phyloP scores from a whole-genome alignment of 257 asterid genomes.

The Oldenlandia corymbosa region DNA sequence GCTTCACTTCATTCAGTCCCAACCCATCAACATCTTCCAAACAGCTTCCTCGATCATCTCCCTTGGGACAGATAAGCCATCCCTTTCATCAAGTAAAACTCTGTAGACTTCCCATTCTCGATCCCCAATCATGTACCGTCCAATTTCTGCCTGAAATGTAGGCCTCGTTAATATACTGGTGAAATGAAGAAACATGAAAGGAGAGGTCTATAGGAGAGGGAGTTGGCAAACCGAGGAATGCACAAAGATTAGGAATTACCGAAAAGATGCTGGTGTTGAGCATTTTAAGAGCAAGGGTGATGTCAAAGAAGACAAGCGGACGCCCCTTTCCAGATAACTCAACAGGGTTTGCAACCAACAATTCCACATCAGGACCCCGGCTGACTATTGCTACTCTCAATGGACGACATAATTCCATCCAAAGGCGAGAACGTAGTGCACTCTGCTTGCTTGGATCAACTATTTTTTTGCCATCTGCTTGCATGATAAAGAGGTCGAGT shows the following conservation, averaged over 20 bases:
- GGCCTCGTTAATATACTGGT: conserved; percentile 1
- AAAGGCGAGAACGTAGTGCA: conserved; percentile 49
- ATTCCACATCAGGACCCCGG: conserved; percentile 89
- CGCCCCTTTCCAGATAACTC: conserved; percentile 90
- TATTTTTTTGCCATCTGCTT: conserved; percentile 82
- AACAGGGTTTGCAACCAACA: conserved; percentile 76
- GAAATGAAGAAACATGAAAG: background rate
- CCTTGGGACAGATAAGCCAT: conserved; percentile 42
- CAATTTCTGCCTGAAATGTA: conserved; percentile 64
- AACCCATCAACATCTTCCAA: conserved; percentile 84
- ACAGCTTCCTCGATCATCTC: conserved; percentile 60
- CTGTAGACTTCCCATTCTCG: conserved; percentile 90
- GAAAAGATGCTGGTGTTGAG: conserved; percentile 63
- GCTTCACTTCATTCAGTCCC: conserved; percentile 34
- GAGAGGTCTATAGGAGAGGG: background rate
- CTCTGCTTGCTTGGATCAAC: conserved; percentile 56
- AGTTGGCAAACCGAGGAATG: background rate
- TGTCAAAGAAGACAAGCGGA: conserved; percentile 76
- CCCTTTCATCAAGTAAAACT: conserved; percentile 72
- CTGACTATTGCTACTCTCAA: conserved; percentile 59
- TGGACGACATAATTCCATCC: conserved; percentile 76
- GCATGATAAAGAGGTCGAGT: conserved; percentile 78
- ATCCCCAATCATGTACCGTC: conserved; percentile 61
- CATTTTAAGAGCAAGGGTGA: conserved; percentile 79
- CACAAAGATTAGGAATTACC: conserved; percentile 37